phyloP scores from a whole-genome alignment of 2,329 filamentous ascomycete species.

The Diaporthe amygdali region DNA sequence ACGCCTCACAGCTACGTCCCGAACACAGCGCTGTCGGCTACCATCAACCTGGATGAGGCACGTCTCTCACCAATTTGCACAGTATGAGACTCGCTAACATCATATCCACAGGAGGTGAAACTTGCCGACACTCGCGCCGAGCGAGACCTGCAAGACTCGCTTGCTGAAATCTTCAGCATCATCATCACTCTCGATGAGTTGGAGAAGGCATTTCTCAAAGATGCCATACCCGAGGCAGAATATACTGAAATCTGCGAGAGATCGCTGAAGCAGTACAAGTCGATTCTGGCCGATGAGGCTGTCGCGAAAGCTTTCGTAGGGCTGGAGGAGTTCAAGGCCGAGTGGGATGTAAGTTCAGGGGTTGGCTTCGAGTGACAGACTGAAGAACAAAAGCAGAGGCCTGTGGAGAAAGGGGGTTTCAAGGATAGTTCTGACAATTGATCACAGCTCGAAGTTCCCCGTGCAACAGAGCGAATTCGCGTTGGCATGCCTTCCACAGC shows the following conservation, averaged over 20 bases:
- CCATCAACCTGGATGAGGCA: constrained; percentile 93
- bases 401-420: not conserved
- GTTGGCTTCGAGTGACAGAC: not conserved
- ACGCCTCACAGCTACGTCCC: constrained; percentile 92
- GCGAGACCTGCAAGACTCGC: constrained; percentile 91
- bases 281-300: constrained; percentile 85
- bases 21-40: constrained; percentile 80
- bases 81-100: constrained; percentile 15
- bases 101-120: constrained; percentile 79
- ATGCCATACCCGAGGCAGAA: constrained; percentile 88
- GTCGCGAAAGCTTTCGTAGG: constrained; percentile 90
- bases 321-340: constrained; percentile 86
- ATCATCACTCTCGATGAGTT: constrained; percentile 94
- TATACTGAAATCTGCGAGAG: constrained; percentile 97
- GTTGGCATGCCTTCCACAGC: constrained; percentile 92
- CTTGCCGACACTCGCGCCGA: constrained; percentile 85
- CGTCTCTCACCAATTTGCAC: constrained; percentile 22
- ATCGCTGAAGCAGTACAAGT: constrained; percentile 95
- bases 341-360: constrained; percentile 78
- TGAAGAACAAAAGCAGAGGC: too few relatives aligned
- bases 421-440: not conserved
- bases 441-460: constrained; percentile 84
- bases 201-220: constrained; percentile 95
- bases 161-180: constrained; percentile 97
- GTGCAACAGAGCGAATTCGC: constrained; percentile 89